Evolutionary conservation across 2,329 filamentous ascomycete species (phyloP).

Genomic region (Hypoxylon sp.): DNA sequence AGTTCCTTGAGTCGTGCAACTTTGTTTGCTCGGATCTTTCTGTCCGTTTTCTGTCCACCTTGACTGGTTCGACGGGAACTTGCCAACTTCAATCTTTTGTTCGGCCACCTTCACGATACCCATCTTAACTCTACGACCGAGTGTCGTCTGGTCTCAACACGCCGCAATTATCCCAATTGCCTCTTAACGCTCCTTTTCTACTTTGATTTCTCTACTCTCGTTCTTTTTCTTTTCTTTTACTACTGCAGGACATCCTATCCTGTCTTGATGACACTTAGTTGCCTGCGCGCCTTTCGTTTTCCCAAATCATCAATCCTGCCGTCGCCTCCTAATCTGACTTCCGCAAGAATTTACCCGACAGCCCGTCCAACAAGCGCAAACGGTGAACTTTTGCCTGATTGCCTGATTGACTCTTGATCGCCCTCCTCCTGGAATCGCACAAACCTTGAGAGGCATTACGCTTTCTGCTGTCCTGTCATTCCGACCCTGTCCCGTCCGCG

Average conservation of each 20-base stretch:
- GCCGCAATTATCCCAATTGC: constrained; percentile 25
- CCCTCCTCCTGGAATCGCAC: constrained; percentile 50
- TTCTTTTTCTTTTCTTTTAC: constrained; percentile 31
- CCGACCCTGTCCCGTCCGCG: constrained; percentile 49
- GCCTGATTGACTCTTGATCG: constrained; percentile 58
- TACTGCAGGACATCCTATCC: constrained; percentile 38
- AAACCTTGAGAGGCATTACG: constrained; percentile 46
- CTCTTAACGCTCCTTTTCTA: constrained; percentile 43
- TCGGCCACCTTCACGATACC: constrained; percentile 31
- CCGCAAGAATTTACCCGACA: constrained; percentile 14
- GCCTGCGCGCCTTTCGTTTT: constrained; percentile 39
- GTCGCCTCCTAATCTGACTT: constrained; percentile 30
- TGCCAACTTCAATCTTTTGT: constrained; percentile 30
- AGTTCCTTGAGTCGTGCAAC: constrained; percentile 29
- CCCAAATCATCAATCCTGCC: constrained; percentile 31
- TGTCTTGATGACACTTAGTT: constrained; percentile 49
- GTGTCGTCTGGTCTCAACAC: constrained; percentile 40
- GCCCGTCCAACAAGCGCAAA: constrained; percentile 37
- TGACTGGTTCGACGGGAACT: constrained; percentile 35
- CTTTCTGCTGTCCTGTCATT: constrained; percentile 44
- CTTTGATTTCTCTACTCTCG: constrained; percentile 44
- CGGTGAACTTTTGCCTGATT: constrained; percentile 51
- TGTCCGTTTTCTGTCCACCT: constrained; percentile 28
- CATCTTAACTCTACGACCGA: constrained; percentile 27
- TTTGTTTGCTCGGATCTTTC: constrained; percentile 29